phyloP scores from a whole-genome alignment of 2,329 filamentous ascomycete genomes.

The Verticillium tricorpus region DNA sequence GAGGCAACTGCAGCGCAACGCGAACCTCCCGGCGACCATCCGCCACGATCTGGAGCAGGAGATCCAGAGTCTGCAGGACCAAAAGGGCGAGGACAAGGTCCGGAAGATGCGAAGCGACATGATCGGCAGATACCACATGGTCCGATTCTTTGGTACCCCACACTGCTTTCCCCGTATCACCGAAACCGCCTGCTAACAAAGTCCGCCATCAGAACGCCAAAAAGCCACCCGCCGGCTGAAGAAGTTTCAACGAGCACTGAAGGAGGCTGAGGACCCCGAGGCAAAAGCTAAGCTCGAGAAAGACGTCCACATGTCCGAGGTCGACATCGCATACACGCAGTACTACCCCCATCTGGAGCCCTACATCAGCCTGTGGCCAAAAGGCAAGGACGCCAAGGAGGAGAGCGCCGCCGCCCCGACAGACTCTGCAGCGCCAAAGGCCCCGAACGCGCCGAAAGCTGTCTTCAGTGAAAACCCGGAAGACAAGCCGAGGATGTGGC shows the following conservation, averaged over 20 bases:
- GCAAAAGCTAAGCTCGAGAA: conserved; percentile 47
- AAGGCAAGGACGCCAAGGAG: conserved; percentile 25
- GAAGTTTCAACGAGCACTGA: conserved; percentile 55
- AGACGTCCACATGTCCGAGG: conserved; percentile 63
- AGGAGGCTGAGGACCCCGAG: conserved; percentile 43
- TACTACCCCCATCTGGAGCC: conserved; percentile 67
- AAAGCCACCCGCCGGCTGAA: conserved; percentile 66
- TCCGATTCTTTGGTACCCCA: conserved; percentile 72
- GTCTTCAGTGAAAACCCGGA: conserved; percentile 27
- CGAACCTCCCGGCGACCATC: conserved; percentile 60
- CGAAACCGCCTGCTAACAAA: conserved; percentile 7
- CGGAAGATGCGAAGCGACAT: conserved; percentile 63
- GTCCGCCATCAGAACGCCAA: conserved; percentile 55
- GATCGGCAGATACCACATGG: conserved; percentile 78
- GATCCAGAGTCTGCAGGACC: conserved; percentile 60
- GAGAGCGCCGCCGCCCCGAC: conserved; percentile 25
- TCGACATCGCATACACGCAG: conserved; percentile 71
- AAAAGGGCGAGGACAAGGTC: conserved; percentile 54
- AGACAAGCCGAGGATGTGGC: conserved; percentile 56
- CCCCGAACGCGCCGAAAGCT: neutral
- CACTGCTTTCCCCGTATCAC: neutral
- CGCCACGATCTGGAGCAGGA: conserved; percentile 68
- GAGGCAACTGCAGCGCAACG: conserved; percentile 55
- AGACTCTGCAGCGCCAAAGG: conserved; percentile 18
- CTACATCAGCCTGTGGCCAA: conserved; percentile 62